Base-by-base conservation (phyloP, 2,329 filamentous ascomycete genomes). In the Colletotrichum orbiculare region DNA sequence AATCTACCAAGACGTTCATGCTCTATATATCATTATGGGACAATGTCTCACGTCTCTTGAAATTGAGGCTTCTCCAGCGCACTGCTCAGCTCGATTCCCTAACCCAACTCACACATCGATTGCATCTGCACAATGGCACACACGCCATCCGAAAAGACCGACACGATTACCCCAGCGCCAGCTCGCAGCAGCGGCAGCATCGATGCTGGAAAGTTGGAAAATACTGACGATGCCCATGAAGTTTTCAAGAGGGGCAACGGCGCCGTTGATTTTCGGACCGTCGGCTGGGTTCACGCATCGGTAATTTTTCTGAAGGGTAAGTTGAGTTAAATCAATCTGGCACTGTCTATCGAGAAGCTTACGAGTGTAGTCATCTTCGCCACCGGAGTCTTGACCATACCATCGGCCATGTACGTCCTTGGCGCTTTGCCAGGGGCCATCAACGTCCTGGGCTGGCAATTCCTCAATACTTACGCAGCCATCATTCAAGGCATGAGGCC, bases 281-380 rank as follows among this genome's bases (percentile, higher is more conserved):
- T 84, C 17, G 75, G 78, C 42, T 83, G 82, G 81, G 71, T 81
- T 34, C 78, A 81, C 41, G 81, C 82, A 2, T 78, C 79, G 0
- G 77, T 83, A 47, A 82, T 84, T 54, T 83, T 84, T 64, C 71
- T 82, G 25, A 82, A 82, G 70, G 70, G 77, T 75, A 70, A 59
- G 71, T 62, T 47, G 10, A 2, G n/a, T 10, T 17, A 50, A 45
- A 25, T 42, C 6, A 13, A 25, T 11, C 41, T 38, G 47, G 37
- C 34, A n/a, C 9, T 12, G n/a, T 8, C 6, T 3, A 34, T 11
- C 3, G 4, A 13, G 33, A 17, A 34, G 35, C 43, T 54, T 13
- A 47, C 11, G 15, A 2, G n/a, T 6, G 11, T 3, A 79, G 76
- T 77, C 47, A 79, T 79, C 60, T 82, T 82, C 52, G 79, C 79